Conservation (phyloP, 2,329 filamentous ascomycete species). For the Bipolaris cookei region DNA sequence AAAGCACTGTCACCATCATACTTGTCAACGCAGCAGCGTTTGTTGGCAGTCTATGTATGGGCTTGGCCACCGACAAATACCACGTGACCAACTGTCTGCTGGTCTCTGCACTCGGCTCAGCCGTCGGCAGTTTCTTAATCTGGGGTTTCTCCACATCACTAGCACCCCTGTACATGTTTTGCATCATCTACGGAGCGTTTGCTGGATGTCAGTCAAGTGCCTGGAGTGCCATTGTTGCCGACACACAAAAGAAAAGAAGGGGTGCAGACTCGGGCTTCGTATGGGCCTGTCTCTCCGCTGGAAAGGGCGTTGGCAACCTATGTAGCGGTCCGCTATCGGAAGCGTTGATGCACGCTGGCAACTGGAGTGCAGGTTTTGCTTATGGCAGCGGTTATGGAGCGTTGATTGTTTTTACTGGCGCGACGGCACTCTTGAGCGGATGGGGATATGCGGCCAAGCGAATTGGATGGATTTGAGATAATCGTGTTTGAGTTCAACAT, state of each 20-base stretch:
- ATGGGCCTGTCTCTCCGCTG: conserved; percentile 56
- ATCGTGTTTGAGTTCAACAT: neutral
- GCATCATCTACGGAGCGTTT: conserved; percentile 52
- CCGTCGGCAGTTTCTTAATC: conserved; percentile 51
- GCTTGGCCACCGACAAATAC: conserved; percentile 48
- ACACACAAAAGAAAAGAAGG: conserved; percentile 48
- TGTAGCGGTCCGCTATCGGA: conserved; percentile 60
- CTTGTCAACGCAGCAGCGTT: conserved; percentile 50
- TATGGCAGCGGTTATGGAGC: conserved; percentile 54
- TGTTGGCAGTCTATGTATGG: conserved; percentile 49
- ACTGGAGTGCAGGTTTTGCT: conserved; percentile 47
- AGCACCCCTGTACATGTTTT: conserved; percentile 52
- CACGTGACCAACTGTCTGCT: conserved; percentile 50
- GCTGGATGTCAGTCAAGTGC: conserved; percentile 50
- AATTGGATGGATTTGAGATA: conserved; percentile 39
- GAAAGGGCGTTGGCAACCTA: conserved; percentile 60
- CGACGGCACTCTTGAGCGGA: conserved; percentile 45
- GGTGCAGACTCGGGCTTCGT: conserved; percentile 57
- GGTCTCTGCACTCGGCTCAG: conserved; percentile 47
- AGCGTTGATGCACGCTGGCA: conserved; percentile 48
- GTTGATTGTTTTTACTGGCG: conserved; percentile 53
- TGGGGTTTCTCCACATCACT: conserved; percentile 55
- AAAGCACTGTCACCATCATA: conserved; percentile 49
- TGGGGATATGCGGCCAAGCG: conserved; percentile 41
- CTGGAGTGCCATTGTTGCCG: conserved; percentile 55